These are phyloP conservation scores for Metschnikowia cubensis DNA, from an alignment of 805 yeast genomes.

Conservation along the genomic window DNA sequence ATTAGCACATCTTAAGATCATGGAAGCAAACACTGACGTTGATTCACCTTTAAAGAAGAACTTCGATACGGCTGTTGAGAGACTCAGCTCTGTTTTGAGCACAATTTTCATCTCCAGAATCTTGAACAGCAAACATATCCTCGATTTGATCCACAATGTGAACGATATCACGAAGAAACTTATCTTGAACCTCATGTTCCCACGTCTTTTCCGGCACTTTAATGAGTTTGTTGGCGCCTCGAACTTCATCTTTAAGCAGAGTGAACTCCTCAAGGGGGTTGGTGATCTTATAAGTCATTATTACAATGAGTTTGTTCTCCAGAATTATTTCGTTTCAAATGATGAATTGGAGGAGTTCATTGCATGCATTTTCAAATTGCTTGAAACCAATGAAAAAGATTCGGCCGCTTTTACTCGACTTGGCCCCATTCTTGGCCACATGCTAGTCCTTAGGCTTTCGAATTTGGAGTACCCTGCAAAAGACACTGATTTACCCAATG, in stretches of 20 bases:
- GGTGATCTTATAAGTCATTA: slow-evolving; percentile 26
- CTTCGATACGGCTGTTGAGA: slow-evolving; percentile 22
- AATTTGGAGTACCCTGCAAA: slow-evolving; percentile 14
- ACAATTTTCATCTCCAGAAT: slow-evolving; percentile 33
- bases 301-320: slow-evolving; percentile 25
- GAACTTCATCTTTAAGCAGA: slow-evolving; percentile 34
- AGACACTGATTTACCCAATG: slow-evolving; percentile 11
- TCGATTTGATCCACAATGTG: slow-evolving; percentile 23
- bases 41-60: slow-evolving; percentile 15
- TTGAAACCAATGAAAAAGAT: slow-evolving; percentile 23
- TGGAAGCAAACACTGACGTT: slow-evolving; percentile 20
- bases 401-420: slow-evolving; percentile 1
- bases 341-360: slow-evolving; percentile 25
- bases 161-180: slow-evolving; percentile 35
- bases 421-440: slow-evolving; percentile 22
- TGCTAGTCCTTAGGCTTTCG: slow-evolving; percentile 26
- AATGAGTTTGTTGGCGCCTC: slow-evolving; percentile 30
- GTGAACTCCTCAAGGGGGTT: slow-evolving; percentile 25
- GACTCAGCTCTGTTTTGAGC: slow-evolving; percentile 31
- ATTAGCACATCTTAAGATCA: slow-evolving; percentile 29
- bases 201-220: slow-evolving; percentile 33
- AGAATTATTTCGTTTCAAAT: slow-evolving; percentile 23
- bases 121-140: slow-evolving; percentile 18
- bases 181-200: slow-evolving; percentile 33
- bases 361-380: slow-evolving; percentile 26